Evolutionary conservation across 257 asterid genomes (phyloP).

Genomic region (Solanum clarkiae): DNA sequence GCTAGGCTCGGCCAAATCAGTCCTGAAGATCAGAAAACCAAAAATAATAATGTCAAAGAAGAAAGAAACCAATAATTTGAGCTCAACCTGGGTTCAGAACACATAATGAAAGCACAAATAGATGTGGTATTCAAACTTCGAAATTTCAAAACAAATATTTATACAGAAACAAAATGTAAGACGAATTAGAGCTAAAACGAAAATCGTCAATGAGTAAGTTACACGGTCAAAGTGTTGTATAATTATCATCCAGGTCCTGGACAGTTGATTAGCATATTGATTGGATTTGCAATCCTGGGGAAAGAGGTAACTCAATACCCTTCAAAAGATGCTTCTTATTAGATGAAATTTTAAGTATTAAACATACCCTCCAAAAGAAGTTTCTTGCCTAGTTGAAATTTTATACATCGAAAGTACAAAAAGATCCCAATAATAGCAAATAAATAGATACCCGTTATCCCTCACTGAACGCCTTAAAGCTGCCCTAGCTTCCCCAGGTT

Average conservation of each 20-base stretch:
- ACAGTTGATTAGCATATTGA: not conserved
- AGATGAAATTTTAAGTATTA: not conserved
- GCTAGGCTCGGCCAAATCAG: conserved; percentile 89
- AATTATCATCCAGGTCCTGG: not conserved
- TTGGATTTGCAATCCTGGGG: not conserved
- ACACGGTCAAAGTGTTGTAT: not conserved
- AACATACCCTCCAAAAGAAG: not conserved
- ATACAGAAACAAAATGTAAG: not conserved
- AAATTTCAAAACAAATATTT: not conserved
- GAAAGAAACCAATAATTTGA: not conserved
- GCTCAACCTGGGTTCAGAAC: not conserved
- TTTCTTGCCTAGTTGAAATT: not conserved
- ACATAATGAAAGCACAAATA: not conserved
- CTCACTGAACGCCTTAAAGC: conserved; percentile 93
- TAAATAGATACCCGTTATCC: conserved; percentile 65
- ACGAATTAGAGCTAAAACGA: not conserved
- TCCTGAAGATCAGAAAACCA: conserved; percentile 28
- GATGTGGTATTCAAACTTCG: not conserved
- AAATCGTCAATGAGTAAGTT: not conserved
- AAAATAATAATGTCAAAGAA: not conserved
- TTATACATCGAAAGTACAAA: not conserved
- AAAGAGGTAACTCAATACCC: not conserved
- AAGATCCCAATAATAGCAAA: not conserved
- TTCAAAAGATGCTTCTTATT: not conserved
- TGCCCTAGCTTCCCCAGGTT: conserved; percentile 95